Percentiles rank a stretch among this genome's conserved stretches.
These are phyloP conservation scores for Mycena floridula DNA, from an alignment of 768 basidiomycete species.

Conservation along the genomic window DNA sequence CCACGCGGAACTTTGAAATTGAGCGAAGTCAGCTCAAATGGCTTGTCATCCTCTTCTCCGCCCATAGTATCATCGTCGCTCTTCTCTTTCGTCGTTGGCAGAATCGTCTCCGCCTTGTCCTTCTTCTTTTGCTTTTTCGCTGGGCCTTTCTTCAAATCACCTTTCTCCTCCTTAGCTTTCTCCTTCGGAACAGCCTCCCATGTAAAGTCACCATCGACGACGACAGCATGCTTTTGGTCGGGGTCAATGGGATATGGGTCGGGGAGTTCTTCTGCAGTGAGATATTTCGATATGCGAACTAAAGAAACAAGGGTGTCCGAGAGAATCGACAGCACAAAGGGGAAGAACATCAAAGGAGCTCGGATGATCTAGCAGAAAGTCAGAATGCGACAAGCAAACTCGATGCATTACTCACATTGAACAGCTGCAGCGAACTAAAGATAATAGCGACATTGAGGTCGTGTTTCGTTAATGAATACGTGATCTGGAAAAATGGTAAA, in stretches of 20 bases:
- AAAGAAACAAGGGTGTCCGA: slow-evolving; percentile 30
- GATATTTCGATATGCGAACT: slow-evolving; percentile 23
- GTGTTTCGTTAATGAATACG: slow-evolving; percentile 38
- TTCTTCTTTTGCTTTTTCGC: slow-evolving; percentile 8
- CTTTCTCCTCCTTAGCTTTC: neutral
- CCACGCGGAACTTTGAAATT: slow-evolving; percentile 25
- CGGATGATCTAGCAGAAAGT: slow-evolving; percentile 28
- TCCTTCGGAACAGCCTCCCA: slow-evolving; percentile 27
- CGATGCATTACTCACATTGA: slow-evolving; percentile 2
- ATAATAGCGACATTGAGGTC: slow-evolving; percentile 35
- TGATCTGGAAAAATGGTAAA: slow-evolving; percentile 8
- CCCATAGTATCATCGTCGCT: neutral
- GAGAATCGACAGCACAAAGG: slow-evolving; percentile 27
- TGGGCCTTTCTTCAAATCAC: slow-evolving; percentile 2
- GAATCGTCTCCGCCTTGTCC: slow-evolving; percentile 2
- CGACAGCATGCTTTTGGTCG: slow-evolving; percentile 21
- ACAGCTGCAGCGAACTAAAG: slow-evolving; percentile 37
- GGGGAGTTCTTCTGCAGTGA: slow-evolving; percentile 30
- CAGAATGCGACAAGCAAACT: neutral
- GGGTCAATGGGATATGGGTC: slow-evolving; percentile 24
- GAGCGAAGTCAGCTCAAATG: slow-evolving; percentile 5
- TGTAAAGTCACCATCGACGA: slow-evolving; percentile 22
- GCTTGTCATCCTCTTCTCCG: slow-evolving; percentile 3
- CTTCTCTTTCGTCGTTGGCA: neutral
- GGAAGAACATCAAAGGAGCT: slow-evolving; percentile 30